Base-by-base conservation (phyloP, 371 early-diverging fungal species). In the Apophysomyces sp. region DNA sequence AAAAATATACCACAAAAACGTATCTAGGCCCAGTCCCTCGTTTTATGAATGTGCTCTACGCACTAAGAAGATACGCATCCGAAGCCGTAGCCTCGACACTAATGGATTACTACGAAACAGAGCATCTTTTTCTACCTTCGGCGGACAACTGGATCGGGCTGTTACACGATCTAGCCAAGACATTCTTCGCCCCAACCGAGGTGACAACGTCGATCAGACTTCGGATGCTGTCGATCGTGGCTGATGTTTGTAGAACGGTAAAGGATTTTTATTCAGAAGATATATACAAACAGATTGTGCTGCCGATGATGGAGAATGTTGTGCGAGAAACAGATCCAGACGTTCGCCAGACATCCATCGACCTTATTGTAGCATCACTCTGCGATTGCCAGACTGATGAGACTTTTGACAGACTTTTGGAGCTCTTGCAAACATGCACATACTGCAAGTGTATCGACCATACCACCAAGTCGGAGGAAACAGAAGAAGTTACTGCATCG, bases 91-190 rank as follows among this genome's bases (percentile, higher is more conserved):
- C 89, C 3, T 53, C 75, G 24, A 67, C 80, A 37, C 62, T 89
- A 52, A 69, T 90, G 55, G 76, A 75, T 13, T 86, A 89, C 40
- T 83, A 89, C 56, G 82, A 86, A 24, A 59, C 64, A 0, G 87
- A 89, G 40, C 88, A 90, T 32, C 60, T 74, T 6, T 76, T 90
- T 36, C 75, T 87, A 27, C 89, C 91, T 11, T 89, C 87, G 24
- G 81, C 86, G 28, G 75, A 84, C 11, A 65, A 78, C 61, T 91
- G 89, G 87, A 62, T 88, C 8, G 76, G 72, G 16, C 65, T 77
- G n/a, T 69, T 91, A 16, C 69, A 73, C 34, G 82, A 83, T 53
- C 61, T 87, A 15, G 75, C 81, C 39, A 76, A 79, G 16, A 69
- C 81, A 4, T 92, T 87, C 49, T 87, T 81, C 37, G 81, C 85